Evolutionary conservation across 1,139 yeast species (phyloP).

Genomic region (Taiozyma onychis): DNA sequence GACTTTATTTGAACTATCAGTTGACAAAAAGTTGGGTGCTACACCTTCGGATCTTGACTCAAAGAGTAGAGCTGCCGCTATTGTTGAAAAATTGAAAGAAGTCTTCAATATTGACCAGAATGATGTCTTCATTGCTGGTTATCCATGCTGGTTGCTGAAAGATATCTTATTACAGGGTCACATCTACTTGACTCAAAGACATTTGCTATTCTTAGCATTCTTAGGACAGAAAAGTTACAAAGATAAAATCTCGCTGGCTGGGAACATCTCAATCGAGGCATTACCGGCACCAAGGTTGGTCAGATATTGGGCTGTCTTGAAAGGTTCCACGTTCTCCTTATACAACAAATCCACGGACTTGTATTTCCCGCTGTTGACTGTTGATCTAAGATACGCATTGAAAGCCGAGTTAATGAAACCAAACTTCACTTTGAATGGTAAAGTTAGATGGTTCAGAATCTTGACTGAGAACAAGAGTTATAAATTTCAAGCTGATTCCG

Average conservation of each 20-base stretch:
- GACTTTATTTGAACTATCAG: slow-evolving; percentile 32
- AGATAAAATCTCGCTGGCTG: slow-evolving; percentile 24
- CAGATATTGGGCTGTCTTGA: slow-evolving; percentile 74
- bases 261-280: slow-evolving; percentile 26
- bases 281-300: slow-evolving; percentile 17
- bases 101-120: slow-evolving; percentile 38
- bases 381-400: slow-evolving; percentile 63
- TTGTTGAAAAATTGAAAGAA: slow-evolving; percentile 29
- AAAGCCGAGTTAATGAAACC: slow-evolving; percentile 46
- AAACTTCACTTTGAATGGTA: slow-evolving; percentile 16
- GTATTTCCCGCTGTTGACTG: slow-evolving; percentile 74
- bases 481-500: slow-evolving; percentile 67
- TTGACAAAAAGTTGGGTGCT: slow-evolving; percentile 21
- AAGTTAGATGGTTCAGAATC: slow-evolving; percentile 46
- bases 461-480: slow-evolving; percentile 55
- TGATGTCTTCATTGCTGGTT: slow-evolving; percentile 51
- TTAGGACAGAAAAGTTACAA: slow-evolving; percentile 46
- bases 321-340: slow-evolving; percentile 63
- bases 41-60: slow-evolving; percentile 13
- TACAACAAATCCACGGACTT: slow-evolving; percentile 70
- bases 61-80: slow-evolving; percentile 27
- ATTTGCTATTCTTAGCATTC: slow-evolving; percentile 72
- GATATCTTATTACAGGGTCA: slow-evolving; percentile 88
- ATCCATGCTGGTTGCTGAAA: slow-evolving; percentile 72
- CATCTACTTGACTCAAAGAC: slow-evolving; percentile 59